phyloP scores from a whole-genome alignment of 306 rosid genomes.

The Pyrus pyrifolia region DNA sequence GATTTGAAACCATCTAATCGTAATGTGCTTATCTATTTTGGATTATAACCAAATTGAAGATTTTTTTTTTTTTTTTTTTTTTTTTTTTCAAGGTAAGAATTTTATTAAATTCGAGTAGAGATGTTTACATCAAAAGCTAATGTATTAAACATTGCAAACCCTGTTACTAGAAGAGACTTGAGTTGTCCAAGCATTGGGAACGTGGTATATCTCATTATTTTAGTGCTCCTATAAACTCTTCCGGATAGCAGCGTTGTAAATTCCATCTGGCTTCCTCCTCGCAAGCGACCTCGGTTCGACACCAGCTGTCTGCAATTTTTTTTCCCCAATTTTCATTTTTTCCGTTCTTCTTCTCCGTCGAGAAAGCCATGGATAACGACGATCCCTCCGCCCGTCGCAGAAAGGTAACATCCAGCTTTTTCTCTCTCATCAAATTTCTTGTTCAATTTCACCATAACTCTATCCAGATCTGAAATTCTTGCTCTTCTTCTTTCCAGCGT shows the following conservation, averaged over 20 bases:
- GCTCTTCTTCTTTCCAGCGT: constrained; percentile 19
- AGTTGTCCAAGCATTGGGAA: no score
- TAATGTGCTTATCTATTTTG: no score
- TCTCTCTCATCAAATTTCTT: not conserved
- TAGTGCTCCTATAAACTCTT: accelerated
- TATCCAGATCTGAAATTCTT: not conserved
- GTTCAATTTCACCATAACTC: not conserved
- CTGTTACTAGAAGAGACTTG: no score
- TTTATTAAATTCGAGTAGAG: no score
- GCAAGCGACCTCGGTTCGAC: constrained; percentile 25
- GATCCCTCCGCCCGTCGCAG: constrained; percentile 18
- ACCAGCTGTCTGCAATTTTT: accelerated
- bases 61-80: no score
- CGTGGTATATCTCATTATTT: no score
- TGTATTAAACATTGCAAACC: no score
- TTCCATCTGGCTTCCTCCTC: accelerated
- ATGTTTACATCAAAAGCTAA: no score
- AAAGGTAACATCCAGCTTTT: constrained; percentile 25
- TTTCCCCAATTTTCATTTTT: not conserved
- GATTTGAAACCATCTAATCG: no score
- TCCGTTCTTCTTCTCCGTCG: not conserved
- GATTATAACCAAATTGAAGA: no score
- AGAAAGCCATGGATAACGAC: constrained; percentile 31
- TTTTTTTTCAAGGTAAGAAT: no score
- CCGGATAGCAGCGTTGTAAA: not conserved